Percentiles rank a stretch among this genome's conserved stretches.
These are phyloP conservation scores for Irpex sp. DNA, from an alignment of 1,284 basidiomycete genomes.

Conservation along the genomic window DNA sequence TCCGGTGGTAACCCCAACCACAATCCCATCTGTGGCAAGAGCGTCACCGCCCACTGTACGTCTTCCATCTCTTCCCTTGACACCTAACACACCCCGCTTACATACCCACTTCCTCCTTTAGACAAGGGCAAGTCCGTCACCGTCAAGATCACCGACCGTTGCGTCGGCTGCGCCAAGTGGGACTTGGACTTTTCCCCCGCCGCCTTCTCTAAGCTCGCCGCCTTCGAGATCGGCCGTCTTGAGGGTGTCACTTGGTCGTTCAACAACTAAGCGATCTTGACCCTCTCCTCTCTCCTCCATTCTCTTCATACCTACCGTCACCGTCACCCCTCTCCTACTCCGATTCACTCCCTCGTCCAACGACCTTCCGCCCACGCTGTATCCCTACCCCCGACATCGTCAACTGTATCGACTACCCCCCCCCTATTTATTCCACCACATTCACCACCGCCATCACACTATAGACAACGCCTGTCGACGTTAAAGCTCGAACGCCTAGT, in stretches of 20 bases:
- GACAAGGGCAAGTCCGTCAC: slow-evolving; percentile 32
- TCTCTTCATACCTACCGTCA: neutral
- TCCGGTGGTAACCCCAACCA: slow-evolving; percentile 33
- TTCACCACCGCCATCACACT: too few species aligned
- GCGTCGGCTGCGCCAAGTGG: slow-evolving; percentile 38
- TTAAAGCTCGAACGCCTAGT: neutral
- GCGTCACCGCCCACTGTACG: slow-evolving; percentile 34
- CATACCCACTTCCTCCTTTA: slow-evolving; percentile 6
- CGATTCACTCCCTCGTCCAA: neutral
- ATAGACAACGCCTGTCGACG: neutral
- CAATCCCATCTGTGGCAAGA: slow-evolving; percentile 44
- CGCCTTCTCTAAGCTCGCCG: slow-evolving; percentile 36
- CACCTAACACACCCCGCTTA: neutral
- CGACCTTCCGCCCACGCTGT: neutral
- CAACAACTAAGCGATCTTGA: slow-evolving; percentile 23
- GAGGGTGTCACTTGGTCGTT: slow-evolving; percentile 13
- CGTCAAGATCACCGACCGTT: slow-evolving; percentile 40
- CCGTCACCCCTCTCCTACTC: neutral
- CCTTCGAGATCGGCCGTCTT: slow-evolving; percentile 13
- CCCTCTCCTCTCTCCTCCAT: neutral
- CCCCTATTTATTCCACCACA: neutral
- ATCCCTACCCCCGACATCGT: neutral
- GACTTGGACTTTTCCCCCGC: slow-evolving; percentile 39
- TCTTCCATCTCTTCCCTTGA: slow-evolving; percentile 3
- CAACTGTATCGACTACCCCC: neutral